These are phyloP conservation scores for Pisolithus tinctorius DNA, from an alignment of 768 basidiomycete species.

Conservation along the genomic window DNA sequence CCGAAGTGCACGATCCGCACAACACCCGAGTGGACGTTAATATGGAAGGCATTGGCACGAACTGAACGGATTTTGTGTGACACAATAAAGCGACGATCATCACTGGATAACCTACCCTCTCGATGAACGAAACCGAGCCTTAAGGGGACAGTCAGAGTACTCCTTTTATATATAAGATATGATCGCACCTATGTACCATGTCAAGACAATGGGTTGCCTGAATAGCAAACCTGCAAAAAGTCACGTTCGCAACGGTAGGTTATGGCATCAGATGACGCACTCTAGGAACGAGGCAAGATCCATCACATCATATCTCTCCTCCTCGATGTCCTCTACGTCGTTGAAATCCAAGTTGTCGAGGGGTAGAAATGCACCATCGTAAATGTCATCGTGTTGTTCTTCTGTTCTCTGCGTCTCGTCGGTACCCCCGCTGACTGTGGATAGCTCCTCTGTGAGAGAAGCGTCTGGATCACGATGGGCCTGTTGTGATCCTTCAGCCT, in stretches of 20 bases:
- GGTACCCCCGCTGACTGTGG: not conserved
- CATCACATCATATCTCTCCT: constrained; percentile 63
- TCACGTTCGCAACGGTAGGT: not conserved
- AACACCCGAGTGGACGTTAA: constrained; percentile 61
- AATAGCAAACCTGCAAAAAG: constrained; percentile 53
- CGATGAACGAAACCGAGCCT: constrained; percentile 59
- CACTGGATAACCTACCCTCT: constrained; percentile 40
- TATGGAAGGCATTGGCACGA: constrained; percentile 70
- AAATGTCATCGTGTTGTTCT: not conserved
- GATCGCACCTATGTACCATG: constrained; percentile 49
- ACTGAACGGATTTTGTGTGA: constrained; percentile 25
- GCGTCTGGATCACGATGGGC: constrained; percentile 41
- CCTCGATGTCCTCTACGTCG: constrained; percentile 39
- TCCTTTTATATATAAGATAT: not conserved
- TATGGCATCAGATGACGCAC: constrained; percentile 30
- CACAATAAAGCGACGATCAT: not conserved
- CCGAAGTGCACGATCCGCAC: constrained; percentile 72
- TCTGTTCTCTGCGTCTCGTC: not conserved
- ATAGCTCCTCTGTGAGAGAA: constrained; percentile 38
- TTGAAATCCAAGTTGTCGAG: constrained; percentile 27
- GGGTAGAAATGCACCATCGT: not conserved
- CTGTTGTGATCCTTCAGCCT: constrained; percentile 37
- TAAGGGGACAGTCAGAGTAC: constrained; percentile 5
- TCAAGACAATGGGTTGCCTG: constrained; percentile 70
- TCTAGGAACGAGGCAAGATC: constrained; percentile 73